These are phyloP conservation scores for Fusarium devonianum DNA, from an alignment of 2,329 filamentous ascomycete genomes.

Conservation along the genomic window DNA sequence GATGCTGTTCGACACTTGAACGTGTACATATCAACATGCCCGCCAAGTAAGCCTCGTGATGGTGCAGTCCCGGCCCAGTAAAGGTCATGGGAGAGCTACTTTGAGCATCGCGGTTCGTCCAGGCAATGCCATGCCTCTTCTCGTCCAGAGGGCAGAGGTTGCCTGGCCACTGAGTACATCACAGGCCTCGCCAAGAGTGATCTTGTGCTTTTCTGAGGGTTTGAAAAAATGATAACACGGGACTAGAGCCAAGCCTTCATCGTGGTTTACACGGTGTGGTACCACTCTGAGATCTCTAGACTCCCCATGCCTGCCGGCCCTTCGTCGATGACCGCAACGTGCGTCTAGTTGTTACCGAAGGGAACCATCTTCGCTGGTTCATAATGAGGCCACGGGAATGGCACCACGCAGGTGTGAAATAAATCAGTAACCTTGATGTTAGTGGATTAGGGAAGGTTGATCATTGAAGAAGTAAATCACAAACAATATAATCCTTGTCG, in stretches of 20 bases:
- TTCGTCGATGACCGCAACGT: conserved; percentile 66
- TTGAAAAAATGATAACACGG: conserved; percentile 70
- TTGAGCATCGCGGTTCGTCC: conserved; percentile 71
- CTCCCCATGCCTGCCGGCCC: conserved; percentile 68
- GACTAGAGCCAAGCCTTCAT: conserved; percentile 50
- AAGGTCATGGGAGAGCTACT: conserved; percentile 55
- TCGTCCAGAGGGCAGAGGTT: conserved; percentile 66
- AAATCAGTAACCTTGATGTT: not conserved
- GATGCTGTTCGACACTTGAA: conserved; percentile 67
- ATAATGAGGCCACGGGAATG: not conserved
- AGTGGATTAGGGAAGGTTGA: not conserved
- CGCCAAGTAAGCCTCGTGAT: too few species aligned
- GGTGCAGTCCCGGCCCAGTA: not conserved
- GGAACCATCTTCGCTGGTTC: conserved; percentile 4
- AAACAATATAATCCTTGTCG: too few species aligned
- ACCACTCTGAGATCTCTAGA: not conserved
- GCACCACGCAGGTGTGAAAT: not conserved
- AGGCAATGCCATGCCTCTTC: conserved; percentile 62
- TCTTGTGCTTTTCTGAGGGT: conserved; percentile 69
- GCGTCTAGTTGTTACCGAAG: conserved; percentile 46
- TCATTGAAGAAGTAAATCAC: too few species aligned
- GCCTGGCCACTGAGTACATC: conserved; percentile 68
- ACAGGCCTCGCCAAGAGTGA: conserved; percentile 68
- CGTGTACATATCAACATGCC: too few species aligned
- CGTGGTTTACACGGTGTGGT: not conserved